Evolutionary conservation across 2,329 filamentous ascomycete genomes (phyloP), one percentile per base, ranked within the genome.

Genomic region (Trichoderma cornu-damae): DNA sequence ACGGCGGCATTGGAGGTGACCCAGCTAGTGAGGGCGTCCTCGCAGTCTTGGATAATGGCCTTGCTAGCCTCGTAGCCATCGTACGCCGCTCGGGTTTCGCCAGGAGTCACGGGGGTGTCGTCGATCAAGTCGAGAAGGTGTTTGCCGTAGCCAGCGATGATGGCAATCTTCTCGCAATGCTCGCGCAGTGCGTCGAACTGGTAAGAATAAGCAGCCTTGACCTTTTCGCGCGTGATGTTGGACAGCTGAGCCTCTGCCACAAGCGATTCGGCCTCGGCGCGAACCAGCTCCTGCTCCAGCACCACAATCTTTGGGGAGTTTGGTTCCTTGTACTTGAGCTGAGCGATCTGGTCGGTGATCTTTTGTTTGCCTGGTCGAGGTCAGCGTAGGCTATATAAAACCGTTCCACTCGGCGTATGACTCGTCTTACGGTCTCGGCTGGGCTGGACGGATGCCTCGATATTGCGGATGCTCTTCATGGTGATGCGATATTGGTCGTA

Each of bases 401-500:
- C 32, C 38, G 42, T 16, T 7, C 32, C 8, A n/a, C 18, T 20
- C 34, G n/a, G 24, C 12, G n/a, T 22, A 14, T 22, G 20, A 8
- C 14, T 37, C 28, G 48, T 75, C 88, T 77, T 79, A 94, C 94
- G 89, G 76, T 99, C 94, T 77, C 94, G 85, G 79, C 92, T 96
- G 57, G 94, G 94, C 77, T 99, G 94, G 50, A 99, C 94, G 20
- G 93, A 97, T 59, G 93, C 92, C 75, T 99, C 94, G 63, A 99
- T 99, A 77, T 99, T 99, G 68, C 94, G 89, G 69, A 99, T 96
- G 73, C 91, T 96, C 87, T 99, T 99, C 77, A 99, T 96, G 54
- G 94, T 99, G 58, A 99, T 89, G 70, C 94, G 90, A 79, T 97
- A 99, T 77, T 99, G 94, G 74, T 99, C 94, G 75, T 99, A 99